Base-by-base conservation (phyloP, 805 yeast genomes). In the Hanseniaspora jakobsenii region DNA sequence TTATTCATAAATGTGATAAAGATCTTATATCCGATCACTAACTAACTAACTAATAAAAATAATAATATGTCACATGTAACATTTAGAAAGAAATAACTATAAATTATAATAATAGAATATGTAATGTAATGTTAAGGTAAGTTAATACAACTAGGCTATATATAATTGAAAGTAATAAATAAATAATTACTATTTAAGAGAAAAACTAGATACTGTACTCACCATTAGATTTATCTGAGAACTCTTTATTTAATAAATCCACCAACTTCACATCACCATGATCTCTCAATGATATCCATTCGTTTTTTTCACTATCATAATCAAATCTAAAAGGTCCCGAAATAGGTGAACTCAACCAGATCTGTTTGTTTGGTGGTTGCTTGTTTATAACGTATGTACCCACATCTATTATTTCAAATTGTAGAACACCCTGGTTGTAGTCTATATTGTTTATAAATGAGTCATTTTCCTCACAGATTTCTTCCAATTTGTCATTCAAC, bases 301-400 rank as follows among this genome's bases (percentile, higher is more conserved):
- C 65, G 3, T 81, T 82, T 32, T 74, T 70, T 34, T 81, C 68
- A n/a, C 32, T 31, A 17, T 42, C 46, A 50, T 72, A 73, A 59
- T 91, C 97, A 55, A 75, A 81, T 51, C 81, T 64, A 56, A 86
- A 85, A 5, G 98, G 98, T 0, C 98, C 98, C 6, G 93, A 81
- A 3, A 85, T 57, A 0, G 99, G 99, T 35, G 94, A 81, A 48
- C 93, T 76, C 43, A 89, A 69, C 99, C 99, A 91, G 24, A 91
- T 80, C 60, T 91, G 99, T 62, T 83, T 81, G 63, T 86, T 91
- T 3, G 98, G 96, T 1, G 98, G 98, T 63, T 91, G 97, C 57
- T 86, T 89, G 66, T 91, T 91, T 57, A 91, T 78, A 23, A 91
- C 94, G 58, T 91, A 91, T 0, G 87, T 73, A 1, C 96, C 97